Conservation (phyloP, 1,284 basidiomycete species). For the Sanguinoderma infundibulare region DNA sequence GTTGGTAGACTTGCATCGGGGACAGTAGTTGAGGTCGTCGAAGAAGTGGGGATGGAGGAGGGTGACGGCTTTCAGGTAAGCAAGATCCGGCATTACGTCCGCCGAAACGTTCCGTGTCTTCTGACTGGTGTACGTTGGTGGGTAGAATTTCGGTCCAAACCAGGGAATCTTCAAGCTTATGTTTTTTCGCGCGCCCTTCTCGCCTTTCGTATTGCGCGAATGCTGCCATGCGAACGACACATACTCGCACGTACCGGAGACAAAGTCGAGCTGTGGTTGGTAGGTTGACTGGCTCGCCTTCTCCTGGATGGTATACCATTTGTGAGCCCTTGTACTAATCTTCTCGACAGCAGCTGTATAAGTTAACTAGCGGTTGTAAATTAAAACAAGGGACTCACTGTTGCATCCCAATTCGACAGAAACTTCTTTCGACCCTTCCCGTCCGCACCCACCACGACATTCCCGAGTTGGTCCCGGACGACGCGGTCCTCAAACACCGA, state of each 20-base stretch:
- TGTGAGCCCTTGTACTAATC: background rate
- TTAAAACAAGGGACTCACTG: background rate
- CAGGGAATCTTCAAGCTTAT: background rate
- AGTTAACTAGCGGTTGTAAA: too few species aligned
- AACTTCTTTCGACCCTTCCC: background rate
- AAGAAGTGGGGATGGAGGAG: background rate
- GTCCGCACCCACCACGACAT: background rate
- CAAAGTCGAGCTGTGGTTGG: background rate
- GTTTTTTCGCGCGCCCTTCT: background rate
- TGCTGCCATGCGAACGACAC: background rate
- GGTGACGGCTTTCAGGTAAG: background rate
- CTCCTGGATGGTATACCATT: background rate
- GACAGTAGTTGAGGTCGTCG: background rate
- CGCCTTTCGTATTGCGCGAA: background rate
- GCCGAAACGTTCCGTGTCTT: background rate
- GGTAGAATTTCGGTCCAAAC: background rate
- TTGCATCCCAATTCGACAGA: background rate
- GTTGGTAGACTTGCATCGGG: background rate
- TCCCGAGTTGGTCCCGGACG: background rate
- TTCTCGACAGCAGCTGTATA: too few species aligned
- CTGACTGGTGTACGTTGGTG: background rate
- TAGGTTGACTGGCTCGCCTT: background rate
- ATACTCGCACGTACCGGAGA: background rate
- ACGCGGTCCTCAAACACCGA: background rate
- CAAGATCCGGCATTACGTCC: background rate